Evolutionary conservation across 768 basidiomycete species (phyloP).

Genomic region (Pulveroboletus sp.): DNA sequence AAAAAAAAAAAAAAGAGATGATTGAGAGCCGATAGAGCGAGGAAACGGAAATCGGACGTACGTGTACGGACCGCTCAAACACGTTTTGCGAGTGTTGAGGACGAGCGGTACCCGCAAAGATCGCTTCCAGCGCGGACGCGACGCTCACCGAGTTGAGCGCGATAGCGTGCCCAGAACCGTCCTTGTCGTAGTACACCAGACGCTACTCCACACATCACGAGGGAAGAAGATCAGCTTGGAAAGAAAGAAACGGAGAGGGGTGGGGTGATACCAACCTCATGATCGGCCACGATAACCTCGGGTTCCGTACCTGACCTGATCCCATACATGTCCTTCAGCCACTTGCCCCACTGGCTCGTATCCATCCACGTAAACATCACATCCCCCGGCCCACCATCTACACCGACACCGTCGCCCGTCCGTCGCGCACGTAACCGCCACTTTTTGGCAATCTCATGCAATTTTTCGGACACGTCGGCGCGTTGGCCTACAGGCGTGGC

Average conservation of each 20-base stretch:
- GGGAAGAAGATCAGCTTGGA: background rate
- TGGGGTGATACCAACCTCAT: conserved; percentile 33
- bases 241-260: too few species aligned
- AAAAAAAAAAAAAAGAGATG: too few species aligned
- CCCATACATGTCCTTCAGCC: conserved; percentile 92
- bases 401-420: conserved; percentile 13
- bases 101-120: conserved; percentile 43
- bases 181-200: conserved; percentile 72
- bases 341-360: conserved; percentile 72
- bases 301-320: conserved; percentile 35
- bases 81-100: conserved; percentile 67
- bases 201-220: conserved; percentile 35
- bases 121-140: conserved; percentile 66
- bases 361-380: conserved; percentile 93
- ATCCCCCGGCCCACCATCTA: conserved; percentile 32
- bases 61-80: conserved; percentile 62
- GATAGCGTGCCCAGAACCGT: conserved; percentile 51
- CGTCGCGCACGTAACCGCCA: conserved; percentile 43
- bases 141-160: conserved; percentile 52
- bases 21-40: too few species aligned
- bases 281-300: conserved; percentile 72
- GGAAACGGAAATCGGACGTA: conserved; percentile 29
- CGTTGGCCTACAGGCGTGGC: conserved; percentile 38
- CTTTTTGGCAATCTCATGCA: conserved; percentile 49
- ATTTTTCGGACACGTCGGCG: conserved; percentile 41